Conservation (phyloP, 108 stramenopile genomes). For the Hondaea fermentalgiana region DNA sequence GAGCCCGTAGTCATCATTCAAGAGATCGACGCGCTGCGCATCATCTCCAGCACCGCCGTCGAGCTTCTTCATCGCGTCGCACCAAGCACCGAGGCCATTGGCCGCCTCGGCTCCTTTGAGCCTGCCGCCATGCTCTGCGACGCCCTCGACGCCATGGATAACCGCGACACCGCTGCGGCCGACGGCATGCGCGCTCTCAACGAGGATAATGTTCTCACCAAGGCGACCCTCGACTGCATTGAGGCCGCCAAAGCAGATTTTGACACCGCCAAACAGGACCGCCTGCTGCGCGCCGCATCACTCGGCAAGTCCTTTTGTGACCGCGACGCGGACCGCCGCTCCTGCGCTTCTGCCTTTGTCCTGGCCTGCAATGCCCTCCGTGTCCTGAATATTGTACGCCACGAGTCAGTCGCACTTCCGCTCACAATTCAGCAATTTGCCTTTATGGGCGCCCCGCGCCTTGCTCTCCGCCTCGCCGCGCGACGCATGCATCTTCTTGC, state of each 20-base stretch:
- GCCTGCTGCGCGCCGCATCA: constrained; percentile 77
- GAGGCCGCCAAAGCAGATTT: constrained; percentile 77
- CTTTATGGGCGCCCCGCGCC: constrained; percentile 13
- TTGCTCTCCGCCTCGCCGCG: constrained; percentile 29
- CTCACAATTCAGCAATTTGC: not conserved
- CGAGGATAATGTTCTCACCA: constrained; percentile 52
- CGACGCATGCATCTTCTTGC: constrained; percentile 36
- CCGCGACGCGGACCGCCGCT: constrained; percentile 39
- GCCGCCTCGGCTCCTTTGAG: constrained; percentile 78
- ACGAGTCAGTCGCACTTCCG: not conserved
- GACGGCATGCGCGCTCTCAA: constrained; percentile 66
- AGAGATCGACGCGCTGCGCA: constrained; percentile 88
- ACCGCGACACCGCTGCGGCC: constrained; percentile 66
- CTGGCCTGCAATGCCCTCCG: constrained; percentile 13
- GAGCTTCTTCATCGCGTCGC: constrained; percentile 86
- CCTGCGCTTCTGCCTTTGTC: not conserved
- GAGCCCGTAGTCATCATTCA: constrained; percentile 67
- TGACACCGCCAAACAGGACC: constrained; percentile 69
- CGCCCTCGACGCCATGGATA: constrained; percentile 84
- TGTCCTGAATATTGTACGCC: not conserved
- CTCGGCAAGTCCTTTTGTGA: constrained; percentile 82
- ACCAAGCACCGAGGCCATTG: constrained; percentile 67
- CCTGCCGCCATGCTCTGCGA: constrained; percentile 83
- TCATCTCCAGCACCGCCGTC: constrained; percentile 62
- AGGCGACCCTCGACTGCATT: constrained; percentile 70